Evolutionary conservation across 208 protist species (phyloP), one percentile per base, ranked within the genome.

Genomic region (Leishmania amazonensis): DNA sequence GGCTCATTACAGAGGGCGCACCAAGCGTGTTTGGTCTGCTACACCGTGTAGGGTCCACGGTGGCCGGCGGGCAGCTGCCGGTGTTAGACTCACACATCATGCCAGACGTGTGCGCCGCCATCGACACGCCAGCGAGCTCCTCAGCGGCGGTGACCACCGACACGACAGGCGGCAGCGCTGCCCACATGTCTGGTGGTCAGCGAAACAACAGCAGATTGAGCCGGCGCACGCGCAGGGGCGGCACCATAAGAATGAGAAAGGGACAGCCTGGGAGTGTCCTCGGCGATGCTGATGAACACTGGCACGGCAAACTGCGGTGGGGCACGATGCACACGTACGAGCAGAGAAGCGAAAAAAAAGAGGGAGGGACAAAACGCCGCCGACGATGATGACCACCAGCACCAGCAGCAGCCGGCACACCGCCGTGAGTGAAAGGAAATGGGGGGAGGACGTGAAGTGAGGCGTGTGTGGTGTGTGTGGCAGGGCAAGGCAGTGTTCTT

Each of bases 111-210:
- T 81, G 72, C 15, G 60, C 49, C 8, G 67, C 82, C 40, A 85
- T 62, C 8, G 76, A 76, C n/a, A 85, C 64, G 15, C 82, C 82
- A 15, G 71, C 35, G 21, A 85, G 35, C 64, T 85, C 78, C 38
- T 79, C 78, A n/a, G 78, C 77, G 0, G 78, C 67, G 64, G 82
- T 62, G 35, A 45, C 76, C 19, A 80, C 58, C 5, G 77, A 64
- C 19, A 70, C 78, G 21, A 85, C 82, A 5, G 82, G 82, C 15
- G 82, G 82, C 53, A 85, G 73, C 13, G 78, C 51, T n/a, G 78
- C 82, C 82, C 82, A 85, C 82, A 85, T 85, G n/a, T 67, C 2
- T 65, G 51, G 74, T 31, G 31, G 31, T 51, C 42, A 42, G 31
- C 17, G 17, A 35, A 54, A 40, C 7, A 57, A 11, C 40, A 24